Percentiles rank a stretch among this genome's conserved stretches.
Evolutionary conservation across 2,329 filamentous ascomycete genomes (phyloP).

Genomic region (Chaetomium globosum): DNA sequence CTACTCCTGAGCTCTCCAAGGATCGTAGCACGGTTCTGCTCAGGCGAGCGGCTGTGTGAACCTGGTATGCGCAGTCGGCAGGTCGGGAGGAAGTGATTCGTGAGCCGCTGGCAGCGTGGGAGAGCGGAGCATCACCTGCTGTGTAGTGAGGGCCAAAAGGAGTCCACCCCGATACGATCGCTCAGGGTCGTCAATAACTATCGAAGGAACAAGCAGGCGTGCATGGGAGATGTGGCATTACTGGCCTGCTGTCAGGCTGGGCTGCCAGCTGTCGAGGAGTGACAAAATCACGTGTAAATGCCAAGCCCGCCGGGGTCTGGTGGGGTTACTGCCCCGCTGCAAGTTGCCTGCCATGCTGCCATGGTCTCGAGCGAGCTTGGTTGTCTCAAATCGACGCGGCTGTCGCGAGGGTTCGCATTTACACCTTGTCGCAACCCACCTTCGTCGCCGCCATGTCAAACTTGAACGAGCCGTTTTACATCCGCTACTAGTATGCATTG

Average conservation of each 20-base stretch:
- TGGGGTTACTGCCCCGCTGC: conserved; percentile 36
- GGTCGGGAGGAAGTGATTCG: conserved; percentile 23
- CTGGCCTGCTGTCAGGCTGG: conserved; percentile 28
- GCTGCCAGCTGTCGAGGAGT: conserved; percentile 28
- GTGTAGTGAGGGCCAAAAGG: conserved; percentile 23
- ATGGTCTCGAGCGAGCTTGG: conserved; percentile 2
- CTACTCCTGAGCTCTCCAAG: conserved; percentile 22
- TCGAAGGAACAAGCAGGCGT: conserved; percentile 26
- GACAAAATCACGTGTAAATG: conserved; percentile 33
- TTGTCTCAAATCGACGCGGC: conserved; percentile 20
- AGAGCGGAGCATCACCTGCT: conserved; percentile 36
- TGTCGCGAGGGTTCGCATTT: conserved; percentile 30
- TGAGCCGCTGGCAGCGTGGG: conserved; percentile 31
- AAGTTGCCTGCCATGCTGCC: neutral
- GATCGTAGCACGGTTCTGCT: conserved; percentile 1
- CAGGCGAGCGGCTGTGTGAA: conserved; percentile 2
- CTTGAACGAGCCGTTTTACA: conserved; percentile 82
- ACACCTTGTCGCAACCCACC: conserved; percentile 44
- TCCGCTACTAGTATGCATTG: conserved; percentile 87
- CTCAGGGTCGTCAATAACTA: conserved; percentile 35
- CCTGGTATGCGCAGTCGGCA: conserved; percentile 18
- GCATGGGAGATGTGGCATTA: conserved; percentile 39
- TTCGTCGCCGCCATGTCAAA: conserved; percentile 64
- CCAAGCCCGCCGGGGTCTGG: conserved; percentile 16
- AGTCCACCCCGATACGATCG: conserved; percentile 33